Conservation (phyloP, 176 grass and related monocot genomes). For the Otatea glauca region DNA sequence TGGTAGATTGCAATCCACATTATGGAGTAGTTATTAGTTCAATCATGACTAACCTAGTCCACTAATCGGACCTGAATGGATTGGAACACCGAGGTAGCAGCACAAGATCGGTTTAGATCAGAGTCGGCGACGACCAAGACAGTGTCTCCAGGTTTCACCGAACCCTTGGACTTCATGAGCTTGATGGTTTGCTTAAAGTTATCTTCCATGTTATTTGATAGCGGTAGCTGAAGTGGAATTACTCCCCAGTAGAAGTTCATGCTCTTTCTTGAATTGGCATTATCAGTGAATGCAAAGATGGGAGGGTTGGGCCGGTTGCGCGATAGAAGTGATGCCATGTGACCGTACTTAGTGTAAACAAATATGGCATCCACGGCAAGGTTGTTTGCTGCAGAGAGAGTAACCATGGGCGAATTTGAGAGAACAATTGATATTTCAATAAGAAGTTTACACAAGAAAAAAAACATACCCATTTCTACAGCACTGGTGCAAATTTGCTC, state of each 20-base stretch:
- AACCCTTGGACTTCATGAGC: slow-evolving; percentile 58
- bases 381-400: slow-evolving; percentile 61
- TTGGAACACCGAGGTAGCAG: slow-evolving; percentile 49
- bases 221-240: slow-evolving; percentile 48
- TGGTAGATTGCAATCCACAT: not conserved
- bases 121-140: slow-evolving; percentile 63
- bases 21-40: not conserved
- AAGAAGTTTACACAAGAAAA: not conserved
- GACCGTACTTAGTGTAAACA: slow-evolving; percentile 76
- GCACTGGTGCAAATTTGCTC: slow-evolving; percentile 69
- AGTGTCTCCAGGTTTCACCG: slow-evolving; percentile 57
- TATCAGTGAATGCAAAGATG: slow-evolving; percentile 69
- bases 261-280: slow-evolving; percentile 60
- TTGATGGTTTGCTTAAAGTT: slow-evolving; percentile 57
- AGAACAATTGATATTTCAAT: not conserved
- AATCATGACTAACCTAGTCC: slow-evolving; percentile 33
- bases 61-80: slow-evolving; percentile 67
- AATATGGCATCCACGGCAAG: slow-evolving; percentile 74
- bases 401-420: not conserved
- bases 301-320: slow-evolving; percentile 63
- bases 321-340: slow-evolving; percentile 64
- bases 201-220: slow-evolving; percentile 57
- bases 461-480: slow-evolving; percentile 64
- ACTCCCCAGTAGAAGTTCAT: slow-evolving; percentile 81
- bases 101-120: slow-evolving; percentile 53